These are phyloP conservation scores for Scutellaria barbata DNA, from an alignment of 257 asterid species.

Conservation along the genomic window DNA sequence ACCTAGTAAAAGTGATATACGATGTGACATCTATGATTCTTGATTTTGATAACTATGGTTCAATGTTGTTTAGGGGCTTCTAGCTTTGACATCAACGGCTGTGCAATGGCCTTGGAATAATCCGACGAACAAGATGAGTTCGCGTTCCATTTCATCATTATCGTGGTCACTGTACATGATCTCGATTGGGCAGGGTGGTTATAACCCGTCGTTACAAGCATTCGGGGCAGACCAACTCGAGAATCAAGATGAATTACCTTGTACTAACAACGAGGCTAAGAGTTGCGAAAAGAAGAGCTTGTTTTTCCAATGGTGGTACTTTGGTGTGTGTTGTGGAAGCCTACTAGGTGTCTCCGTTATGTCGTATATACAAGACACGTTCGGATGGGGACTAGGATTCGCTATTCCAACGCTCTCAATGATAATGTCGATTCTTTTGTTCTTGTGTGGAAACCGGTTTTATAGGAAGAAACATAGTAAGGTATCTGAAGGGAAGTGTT, in stretches of 20 bases:
- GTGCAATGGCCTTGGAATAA: slow-evolving; percentile 60
- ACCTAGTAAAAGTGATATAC: not conserved
- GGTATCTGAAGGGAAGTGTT: slow-evolving; percentile 33
- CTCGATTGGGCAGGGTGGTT: slow-evolving; percentile 84
- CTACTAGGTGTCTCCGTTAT: slow-evolving; percentile 72
- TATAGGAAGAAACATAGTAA: slow-evolving; percentile 44
- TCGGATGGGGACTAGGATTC: slow-evolving; percentile 95
- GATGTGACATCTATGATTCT: not conserved
- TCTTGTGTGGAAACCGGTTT: slow-evolving; percentile 59
- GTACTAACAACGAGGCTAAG: slow-evolving; percentile 32
- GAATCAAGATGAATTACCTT: slow-evolving; percentile 51
- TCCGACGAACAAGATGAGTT: slow-evolving; percentile 29
- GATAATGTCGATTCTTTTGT: slow-evolving; percentile 58
- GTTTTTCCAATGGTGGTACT: slow-evolving; percentile 96
- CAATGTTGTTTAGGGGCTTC: slow-evolving; percentile 60
- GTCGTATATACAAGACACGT: slow-evolving; percentile 83
- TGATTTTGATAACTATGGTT: not conserved
- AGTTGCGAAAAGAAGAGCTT: slow-evolving; percentile 52
- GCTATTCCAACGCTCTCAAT: slow-evolving; percentile 76
- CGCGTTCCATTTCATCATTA: slow-evolving; percentile 51
- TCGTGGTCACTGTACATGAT: slow-evolving; percentile 70
- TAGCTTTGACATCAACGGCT: slow-evolving; percentile 73
- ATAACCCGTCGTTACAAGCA: slow-evolving; percentile 91
- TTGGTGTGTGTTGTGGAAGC: slow-evolving; percentile 87
- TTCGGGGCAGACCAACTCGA: slow-evolving; percentile 87